A percentile compares a stretch with the other conserved stretches of the same genome.
phyloP scores from a whole-genome alignment of 176 grass and related monocot genomes.

The Paspalum vaginatum region DNA sequence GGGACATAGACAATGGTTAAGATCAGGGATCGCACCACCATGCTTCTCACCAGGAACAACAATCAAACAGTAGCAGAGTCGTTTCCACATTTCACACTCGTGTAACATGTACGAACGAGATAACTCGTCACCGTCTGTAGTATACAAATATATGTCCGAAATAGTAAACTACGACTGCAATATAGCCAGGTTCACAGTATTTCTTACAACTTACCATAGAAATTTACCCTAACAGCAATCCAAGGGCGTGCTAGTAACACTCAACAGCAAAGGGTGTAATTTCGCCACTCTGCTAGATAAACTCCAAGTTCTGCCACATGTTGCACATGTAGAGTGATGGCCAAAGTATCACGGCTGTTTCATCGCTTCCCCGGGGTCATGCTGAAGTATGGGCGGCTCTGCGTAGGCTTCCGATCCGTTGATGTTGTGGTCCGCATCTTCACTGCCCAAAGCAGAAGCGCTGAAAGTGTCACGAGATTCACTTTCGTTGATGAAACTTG shows the following conservation, averaged over 20 bases:
- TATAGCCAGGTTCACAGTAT: not conserved
- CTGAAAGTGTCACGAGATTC: not conserved
- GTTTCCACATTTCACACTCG: not conserved
- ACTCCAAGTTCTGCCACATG: not conserved
- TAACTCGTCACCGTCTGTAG: not conserved
- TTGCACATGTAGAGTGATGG: not conserved
- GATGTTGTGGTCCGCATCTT: not conserved
- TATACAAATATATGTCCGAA: not conserved
- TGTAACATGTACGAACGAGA: not conserved
- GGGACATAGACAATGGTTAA: not conserved
- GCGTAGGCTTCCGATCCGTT: not conserved
- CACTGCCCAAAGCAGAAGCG: not conserved
- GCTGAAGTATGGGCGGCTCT: slow-evolving; percentile 32
- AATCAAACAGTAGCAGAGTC: not conserved
- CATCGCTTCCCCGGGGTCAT: slow-evolving; percentile 39
- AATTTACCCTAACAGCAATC: not conserved
- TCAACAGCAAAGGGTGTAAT: not conserved
- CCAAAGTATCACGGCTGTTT: not conserved
- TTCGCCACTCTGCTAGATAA: not conserved
- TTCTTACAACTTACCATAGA: not conserved
- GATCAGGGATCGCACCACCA: not conserved
- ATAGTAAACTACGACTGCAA: not conserved
- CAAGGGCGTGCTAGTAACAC: not conserved
- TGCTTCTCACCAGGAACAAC: not conserved
- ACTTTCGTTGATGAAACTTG: slow-evolving; percentile 35